Evolutionary conservation across 257 asterid genomes (phyloP).

Genomic region (Gardenia jasminoides): DNA sequence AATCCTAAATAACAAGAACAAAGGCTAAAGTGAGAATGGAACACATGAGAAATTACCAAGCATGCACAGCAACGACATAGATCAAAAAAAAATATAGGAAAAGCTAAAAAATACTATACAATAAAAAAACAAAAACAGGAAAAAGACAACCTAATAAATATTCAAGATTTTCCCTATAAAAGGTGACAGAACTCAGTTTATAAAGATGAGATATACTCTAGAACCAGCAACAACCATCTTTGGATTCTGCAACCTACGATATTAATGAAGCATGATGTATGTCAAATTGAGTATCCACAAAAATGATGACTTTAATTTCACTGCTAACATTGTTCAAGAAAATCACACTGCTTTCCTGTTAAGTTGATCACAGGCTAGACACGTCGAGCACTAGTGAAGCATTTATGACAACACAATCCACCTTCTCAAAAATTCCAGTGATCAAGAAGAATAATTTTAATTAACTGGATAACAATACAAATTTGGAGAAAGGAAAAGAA

Average conservation of each 20-base stretch:
- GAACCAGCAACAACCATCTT: neutral
- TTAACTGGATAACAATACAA: neutral
- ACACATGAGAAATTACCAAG: neutral
- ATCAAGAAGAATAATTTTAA: neutral
- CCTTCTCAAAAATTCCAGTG: neutral
- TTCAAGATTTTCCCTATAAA: neutral
- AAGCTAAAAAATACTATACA: neutral
- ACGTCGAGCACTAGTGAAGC: neutral
- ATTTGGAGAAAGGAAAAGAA: neutral
- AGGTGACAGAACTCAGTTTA: neutral
- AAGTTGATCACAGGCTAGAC: neutral
- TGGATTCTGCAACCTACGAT: neutral
- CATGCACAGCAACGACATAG: neutral
- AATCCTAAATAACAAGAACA: neutral
- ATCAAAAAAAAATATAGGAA: neutral
- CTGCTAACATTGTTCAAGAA: neutral
- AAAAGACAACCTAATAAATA: neutral
- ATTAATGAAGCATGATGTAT: neutral
- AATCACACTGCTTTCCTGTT: neutral
- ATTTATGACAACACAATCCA: neutral
- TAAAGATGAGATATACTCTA: neutral
- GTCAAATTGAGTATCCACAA: neutral
- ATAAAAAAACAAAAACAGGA: too few species aligned
- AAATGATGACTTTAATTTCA: neutral
- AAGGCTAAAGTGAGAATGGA: slow-evolving; percentile 1